Evolutionary conservation across 2,329 filamentous ascomycete genomes (phyloP).

Genomic region (Thelonectria rubi): DNA sequence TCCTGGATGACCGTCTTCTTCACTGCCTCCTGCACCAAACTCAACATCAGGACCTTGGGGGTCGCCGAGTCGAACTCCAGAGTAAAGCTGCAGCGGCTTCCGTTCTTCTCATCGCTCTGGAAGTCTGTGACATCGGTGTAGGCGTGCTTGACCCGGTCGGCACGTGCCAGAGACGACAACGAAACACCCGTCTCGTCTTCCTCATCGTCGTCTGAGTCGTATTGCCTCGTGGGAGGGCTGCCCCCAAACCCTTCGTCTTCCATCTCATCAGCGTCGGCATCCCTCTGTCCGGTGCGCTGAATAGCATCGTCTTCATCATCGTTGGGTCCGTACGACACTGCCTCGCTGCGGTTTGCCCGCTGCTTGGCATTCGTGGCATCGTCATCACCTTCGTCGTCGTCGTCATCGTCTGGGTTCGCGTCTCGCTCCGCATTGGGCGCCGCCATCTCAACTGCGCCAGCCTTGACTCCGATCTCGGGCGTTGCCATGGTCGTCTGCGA

Average conservation of each 20-base stretch:
- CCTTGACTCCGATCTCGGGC: slow-evolving; percentile 73
- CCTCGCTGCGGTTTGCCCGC: slow-evolving; percentile 79
- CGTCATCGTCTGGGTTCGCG: slow-evolving; percentile 51
- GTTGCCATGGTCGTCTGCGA: slow-evolving; percentile 73
- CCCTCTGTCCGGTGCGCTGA: slow-evolving; percentile 68
- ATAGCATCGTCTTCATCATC: slow-evolving; percentile 90
- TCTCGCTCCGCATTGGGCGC: slow-evolving; percentile 47
- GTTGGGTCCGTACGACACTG: slow-evolving; percentile 88
- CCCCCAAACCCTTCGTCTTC: slow-evolving; percentile 65
- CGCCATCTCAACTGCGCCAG: slow-evolving; percentile 63
- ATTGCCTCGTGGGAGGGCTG: slow-evolving; percentile 53
- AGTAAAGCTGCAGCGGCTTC: slow-evolving; percentile 80
- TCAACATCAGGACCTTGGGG: slow-evolving; percentile 93
- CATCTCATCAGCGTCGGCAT: slow-evolving; percentile 64
- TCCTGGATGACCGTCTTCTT: slow-evolving; percentile 86
- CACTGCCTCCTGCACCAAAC: slow-evolving; percentile 84
- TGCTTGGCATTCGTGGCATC: slow-evolving; percentile 80
- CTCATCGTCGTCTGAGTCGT: slow-evolving; percentile 50
- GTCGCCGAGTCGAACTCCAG: slow-evolving; percentile 82
- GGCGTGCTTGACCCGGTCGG: slow-evolving; percentile 70
- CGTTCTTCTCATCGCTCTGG: slow-evolving; percentile 78
- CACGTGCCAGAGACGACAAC: slow-evolving; percentile 59
- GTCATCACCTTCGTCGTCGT: slow-evolving; percentile 74
- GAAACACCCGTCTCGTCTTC: slow-evolving; percentile 51
- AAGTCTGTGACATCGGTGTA: slow-evolving; percentile 78